phyloP scores from a whole-genome alignment of 2,329 filamentous ascomycete species.

The Nannizzia gypsea region DNA sequence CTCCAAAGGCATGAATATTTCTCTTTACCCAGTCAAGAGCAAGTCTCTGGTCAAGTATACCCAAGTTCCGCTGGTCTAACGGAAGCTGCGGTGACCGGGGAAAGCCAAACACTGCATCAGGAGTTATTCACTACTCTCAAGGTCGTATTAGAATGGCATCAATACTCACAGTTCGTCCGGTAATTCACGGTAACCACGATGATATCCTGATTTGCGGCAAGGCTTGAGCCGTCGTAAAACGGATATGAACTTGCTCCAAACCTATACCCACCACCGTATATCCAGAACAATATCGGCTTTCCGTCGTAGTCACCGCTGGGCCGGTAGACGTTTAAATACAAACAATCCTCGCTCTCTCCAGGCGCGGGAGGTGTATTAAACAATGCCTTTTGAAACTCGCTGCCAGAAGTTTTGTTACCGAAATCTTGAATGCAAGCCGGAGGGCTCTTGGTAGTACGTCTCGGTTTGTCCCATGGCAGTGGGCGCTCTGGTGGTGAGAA shows the following conservation, averaged over 20 bases:
- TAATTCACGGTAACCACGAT: slow-evolving; percentile 4
- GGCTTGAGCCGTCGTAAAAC: neutral
- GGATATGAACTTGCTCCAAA: neutral
- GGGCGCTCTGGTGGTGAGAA: neutral
- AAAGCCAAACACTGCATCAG: slow-evolving; percentile 6
- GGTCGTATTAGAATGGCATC: neutral
- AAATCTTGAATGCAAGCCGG: slow-evolving; percentile 3
- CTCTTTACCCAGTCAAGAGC: slow-evolving; percentile 47
- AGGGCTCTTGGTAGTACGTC: neutral
- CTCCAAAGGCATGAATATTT: slow-evolving; percentile 45
- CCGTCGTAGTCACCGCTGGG: neutral
- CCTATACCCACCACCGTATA: neutral
- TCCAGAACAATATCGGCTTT: slow-evolving; percentile 3
- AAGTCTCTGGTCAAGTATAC: slow-evolving; percentile 44
- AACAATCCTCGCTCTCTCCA: slow-evolving; percentile 3
- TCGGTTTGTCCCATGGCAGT: neutral
- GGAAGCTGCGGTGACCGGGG: slow-evolving; percentile 3
- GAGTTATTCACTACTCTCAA: neutral
- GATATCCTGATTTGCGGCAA: slow-evolving; percentile 2
- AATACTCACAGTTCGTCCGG: slow-evolving; percentile 1
- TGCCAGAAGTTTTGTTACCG: neutral
- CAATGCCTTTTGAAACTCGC: neutral
- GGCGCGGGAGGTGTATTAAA: neutral
- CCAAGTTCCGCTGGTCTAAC: slow-evolving; percentile 43
- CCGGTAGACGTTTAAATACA: slow-evolving; percentile 5